Conservation (phyloP, 768 basidiomycete genomes). For the Phanerodontia chrysosporium region DNA sequence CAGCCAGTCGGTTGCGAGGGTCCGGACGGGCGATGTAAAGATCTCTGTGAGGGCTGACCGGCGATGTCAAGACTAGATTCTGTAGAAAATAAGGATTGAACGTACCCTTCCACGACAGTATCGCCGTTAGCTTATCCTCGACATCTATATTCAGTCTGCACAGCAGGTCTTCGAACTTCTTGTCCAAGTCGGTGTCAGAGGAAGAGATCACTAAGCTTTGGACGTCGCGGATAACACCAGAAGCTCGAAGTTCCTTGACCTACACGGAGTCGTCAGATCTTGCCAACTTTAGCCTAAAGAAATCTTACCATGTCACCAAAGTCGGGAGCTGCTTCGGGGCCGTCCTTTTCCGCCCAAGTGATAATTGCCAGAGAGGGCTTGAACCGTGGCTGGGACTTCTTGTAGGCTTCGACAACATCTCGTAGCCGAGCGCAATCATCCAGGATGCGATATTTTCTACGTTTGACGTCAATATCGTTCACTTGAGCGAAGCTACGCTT, state of each 20-base stretch:
- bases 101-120: slow-evolving; percentile 44
- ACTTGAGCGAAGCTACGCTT: slow-evolving; percentile 1
- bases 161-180: slow-evolving; percentile 44
- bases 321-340: slow-evolving; percentile 39
- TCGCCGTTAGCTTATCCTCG: slow-evolving; percentile 51
- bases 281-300: not conserved
- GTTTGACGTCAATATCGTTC: not conserved
- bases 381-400: slow-evolving; percentile 48
- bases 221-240: slow-evolving; percentile 36
- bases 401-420: slow-evolving; percentile 54
- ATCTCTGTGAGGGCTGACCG: slow-evolving; percentile 16
- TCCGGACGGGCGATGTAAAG: slow-evolving; percentile 18
- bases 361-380: slow-evolving; percentile 58
- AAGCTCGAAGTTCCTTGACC: slow-evolving; percentile 46
- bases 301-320: slow-evolving; percentile 61
- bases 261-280: slow-evolving; percentile 19
- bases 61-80: not conserved
- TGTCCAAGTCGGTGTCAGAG: slow-evolving; percentile 52
- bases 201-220: slow-evolving; percentile 49
- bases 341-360: slow-evolving; percentile 50
- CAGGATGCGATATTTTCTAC: slow-evolving; percentile 64
- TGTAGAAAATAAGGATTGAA: not conserved
- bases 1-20: slow-evolving; percentile 20
- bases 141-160: slow-evolving; percentile 45
- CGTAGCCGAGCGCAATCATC: slow-evolving; percentile 72